phyloP scores from a whole-genome alignment of 345 rosid species.

The Eucalyptus sp. region DNA sequence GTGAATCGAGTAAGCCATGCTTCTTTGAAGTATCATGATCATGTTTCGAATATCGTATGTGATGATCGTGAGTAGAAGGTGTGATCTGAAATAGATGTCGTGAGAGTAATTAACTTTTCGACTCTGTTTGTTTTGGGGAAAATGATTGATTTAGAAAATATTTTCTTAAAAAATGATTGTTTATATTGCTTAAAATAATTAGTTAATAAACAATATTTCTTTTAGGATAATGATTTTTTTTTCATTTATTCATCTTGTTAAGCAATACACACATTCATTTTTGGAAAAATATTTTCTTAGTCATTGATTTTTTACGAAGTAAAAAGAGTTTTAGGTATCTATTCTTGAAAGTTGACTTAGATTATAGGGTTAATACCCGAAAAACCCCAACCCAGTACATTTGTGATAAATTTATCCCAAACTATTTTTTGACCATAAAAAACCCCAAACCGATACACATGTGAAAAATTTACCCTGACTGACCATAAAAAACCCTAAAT shows the following conservation, averaged over 20 bases:
- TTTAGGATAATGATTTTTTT: no score
- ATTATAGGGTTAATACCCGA: neutral
- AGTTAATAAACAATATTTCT: no score
- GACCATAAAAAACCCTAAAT: no score
- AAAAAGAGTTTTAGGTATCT: neutral
- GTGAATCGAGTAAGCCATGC: neutral
- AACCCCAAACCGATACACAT: no score
- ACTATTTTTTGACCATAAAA: no score
- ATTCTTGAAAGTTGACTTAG: neutral
- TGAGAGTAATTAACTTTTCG: neutral
- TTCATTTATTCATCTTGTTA: no score
- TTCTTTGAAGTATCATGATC: neutral
- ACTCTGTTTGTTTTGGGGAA: rapidly evolving
- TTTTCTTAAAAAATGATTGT: rapidly evolving
- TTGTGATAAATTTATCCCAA: no score
- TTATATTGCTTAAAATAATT: no score
- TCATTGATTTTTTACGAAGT: rapidly evolving
- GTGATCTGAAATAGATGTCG: rapidly evolving
- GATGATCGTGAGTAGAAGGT: no score
- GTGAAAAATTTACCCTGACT: no score
- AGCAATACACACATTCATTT: no score
- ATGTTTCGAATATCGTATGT: neutral
- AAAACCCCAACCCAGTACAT: no score
- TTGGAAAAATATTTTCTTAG: rapidly evolving
- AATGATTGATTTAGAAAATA: rapidly evolving